These are phyloP conservation scores for Arthrobotrys sphaeroides DNA, from an alignment of 2,329 filamentous ascomycete species.

Conservation along the genomic window DNA sequence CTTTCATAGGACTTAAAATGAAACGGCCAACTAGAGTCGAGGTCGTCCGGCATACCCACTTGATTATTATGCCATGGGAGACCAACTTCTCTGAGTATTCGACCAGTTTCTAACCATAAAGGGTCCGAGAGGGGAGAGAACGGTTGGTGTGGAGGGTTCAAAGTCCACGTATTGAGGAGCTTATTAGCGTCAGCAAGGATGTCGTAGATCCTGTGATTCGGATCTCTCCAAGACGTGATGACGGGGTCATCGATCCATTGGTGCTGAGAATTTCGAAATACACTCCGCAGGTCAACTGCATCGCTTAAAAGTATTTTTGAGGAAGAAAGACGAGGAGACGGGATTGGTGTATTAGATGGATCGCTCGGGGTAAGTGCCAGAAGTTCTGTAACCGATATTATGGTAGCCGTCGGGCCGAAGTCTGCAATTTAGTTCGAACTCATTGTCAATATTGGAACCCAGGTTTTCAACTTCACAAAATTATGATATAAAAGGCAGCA, in stretches of 20 bases:
- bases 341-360: neutral
- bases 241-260: conserved; percentile 37
- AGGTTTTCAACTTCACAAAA: too few species aligned
- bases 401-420: neutral
- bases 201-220: conserved; percentile 8
- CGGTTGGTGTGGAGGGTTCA: neutral
- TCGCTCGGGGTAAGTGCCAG: neutral
- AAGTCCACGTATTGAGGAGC: neutral
- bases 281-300: neutral
- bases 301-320: neutral
- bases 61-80: conserved; percentile 45
- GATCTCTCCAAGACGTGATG: conserved; percentile 22
- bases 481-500: too few species aligned
- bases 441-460: too few species aligned
- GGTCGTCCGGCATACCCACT: conserved; percentile 23
- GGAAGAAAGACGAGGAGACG: neutral
- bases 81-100: neutral
- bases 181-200: neutral
- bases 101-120: conserved; percentile 19
- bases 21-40: conserved; percentile 38
- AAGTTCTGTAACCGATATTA: neutral
- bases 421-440: neutral
- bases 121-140: conserved; percentile 30
- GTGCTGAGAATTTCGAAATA: neutral
- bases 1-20: conserved; percentile 35